Evolutionary conservation across 768 basidiomycete species (phyloP), one percentile per base, ranked within the genome.

Genomic region (Boletus insuetus): DNA sequence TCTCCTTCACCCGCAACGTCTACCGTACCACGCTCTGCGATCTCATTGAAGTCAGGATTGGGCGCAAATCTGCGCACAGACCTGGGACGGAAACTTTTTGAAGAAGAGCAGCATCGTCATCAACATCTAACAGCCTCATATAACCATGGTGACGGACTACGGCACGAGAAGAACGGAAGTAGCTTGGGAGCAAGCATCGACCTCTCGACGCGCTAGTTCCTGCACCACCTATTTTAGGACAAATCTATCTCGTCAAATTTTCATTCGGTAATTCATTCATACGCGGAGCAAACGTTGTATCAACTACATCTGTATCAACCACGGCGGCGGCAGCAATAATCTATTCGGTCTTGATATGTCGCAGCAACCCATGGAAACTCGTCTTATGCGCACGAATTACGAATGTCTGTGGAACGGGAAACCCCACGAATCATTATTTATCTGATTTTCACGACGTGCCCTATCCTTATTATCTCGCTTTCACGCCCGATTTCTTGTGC

Each of bases 21-120:
- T 14, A 53, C 66, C 2, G 63, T 70, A 44, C 64, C 64, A 11
- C 73, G 63, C 32, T 66, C 69, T 45, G 58, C 71, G n/a, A 64
- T 73, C 24, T 67, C 50, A 61, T 63, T 65, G 62, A 63, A 62
- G 60, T 64, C 69, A 22, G 66, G 67, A 41, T 67, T 75, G 45
- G 77, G 78, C 57, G 81, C 78, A 40, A 82, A 82, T 54, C 71
- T 86, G 43, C 76, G 84, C 43, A 79, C 83, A 16, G 85, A 87
- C 58, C 75, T 87, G 40, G 86, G 86, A 35, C 69, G 86, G 49
- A 83, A 81, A 67, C 69, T 89, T 53, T 89, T 89, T 63, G 86
- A 87, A 61, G 87, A 85, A 63, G 84, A 87, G 64, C 82, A 84
- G 59, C 73, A 81, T 64, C 77, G 82, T 49, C 75, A 73, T 26